phyloP scores from a whole-genome alignment of 257 asterid species.

The Orobanche coerulescens region DNA sequence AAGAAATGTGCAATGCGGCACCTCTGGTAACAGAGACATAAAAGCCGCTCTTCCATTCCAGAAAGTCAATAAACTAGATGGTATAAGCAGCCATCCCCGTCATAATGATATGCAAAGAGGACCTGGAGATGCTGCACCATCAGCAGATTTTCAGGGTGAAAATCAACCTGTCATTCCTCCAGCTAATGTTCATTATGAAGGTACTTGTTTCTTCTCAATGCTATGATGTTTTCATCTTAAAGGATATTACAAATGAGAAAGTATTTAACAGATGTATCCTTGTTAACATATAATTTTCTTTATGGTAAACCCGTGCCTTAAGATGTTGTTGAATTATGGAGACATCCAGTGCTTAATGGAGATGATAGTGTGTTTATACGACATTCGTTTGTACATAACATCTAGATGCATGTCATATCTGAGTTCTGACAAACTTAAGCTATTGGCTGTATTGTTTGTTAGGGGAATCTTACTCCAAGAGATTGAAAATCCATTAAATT shows the following conservation, averaged over 20 bases:
- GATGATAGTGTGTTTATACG: neutral
- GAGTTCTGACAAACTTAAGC: neutral
- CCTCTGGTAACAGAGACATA: slow-evolving; percentile 24
- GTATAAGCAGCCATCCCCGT: slow-evolving; percentile 26
- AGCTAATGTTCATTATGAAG: slow-evolving; percentile 44
- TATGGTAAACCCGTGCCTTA: neutral
- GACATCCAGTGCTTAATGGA: neutral
- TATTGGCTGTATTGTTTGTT: neutral
- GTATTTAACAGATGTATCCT: neutral
- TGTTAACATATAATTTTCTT: neutral
- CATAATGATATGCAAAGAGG: slow-evolving; percentile 21
- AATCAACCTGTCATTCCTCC: slow-evolving; percentile 40
- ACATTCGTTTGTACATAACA: neutral
- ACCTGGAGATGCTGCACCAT: slow-evolving; percentile 30
- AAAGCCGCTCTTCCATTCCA: slow-evolving; percentile 23
- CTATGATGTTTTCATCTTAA: slow-evolving; percentile 3
- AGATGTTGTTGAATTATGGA: neutral
- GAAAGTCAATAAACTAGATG: slow-evolving; percentile 27
- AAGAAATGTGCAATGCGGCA: slow-evolving; percentile 25
- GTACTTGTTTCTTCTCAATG: slow-evolving; percentile 31
- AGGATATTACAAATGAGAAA: neutral
- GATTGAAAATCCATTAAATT: neutral
- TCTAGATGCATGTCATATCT: neutral
- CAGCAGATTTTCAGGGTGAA: slow-evolving; percentile 54
- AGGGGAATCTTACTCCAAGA: slow-evolving; percentile 1